Percentiles rank a stretch among this genome's conserved stretches.
Conservation (phyloP, 2,329 filamentous ascomycete genomes). For the Phyllosticta citrichinensis region DNA sequence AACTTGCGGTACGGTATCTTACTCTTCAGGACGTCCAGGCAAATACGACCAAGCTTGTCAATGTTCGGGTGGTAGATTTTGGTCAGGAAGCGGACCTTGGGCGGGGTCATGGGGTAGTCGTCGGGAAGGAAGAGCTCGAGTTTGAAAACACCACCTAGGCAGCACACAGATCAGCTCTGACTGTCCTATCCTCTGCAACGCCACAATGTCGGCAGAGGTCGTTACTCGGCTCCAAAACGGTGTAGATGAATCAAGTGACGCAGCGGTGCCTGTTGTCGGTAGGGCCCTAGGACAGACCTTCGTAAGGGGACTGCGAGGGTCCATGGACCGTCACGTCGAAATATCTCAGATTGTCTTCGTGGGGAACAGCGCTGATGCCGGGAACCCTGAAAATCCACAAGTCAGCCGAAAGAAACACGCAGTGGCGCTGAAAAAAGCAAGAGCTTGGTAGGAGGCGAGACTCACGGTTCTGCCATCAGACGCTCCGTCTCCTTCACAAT, state of each 20-base stretch:
- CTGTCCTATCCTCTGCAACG: background rate
- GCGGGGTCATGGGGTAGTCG: constrained; percentile 98
- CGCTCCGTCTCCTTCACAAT: constrained; percentile 99
- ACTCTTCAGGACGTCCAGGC: constrained; percentile 96
- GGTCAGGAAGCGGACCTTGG: constrained; percentile 95
- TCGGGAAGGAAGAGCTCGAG: constrained; percentile 96
- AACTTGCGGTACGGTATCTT: constrained; percentile 18
- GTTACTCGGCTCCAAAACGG: background rate
- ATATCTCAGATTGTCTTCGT: constrained; percentile 95
- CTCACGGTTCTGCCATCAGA: constrained; percentile 91
- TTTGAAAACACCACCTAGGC: constrained; percentile 73
- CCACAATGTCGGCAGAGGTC: background rate
- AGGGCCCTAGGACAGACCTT: constrained; percentile 50
- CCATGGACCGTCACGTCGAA: constrained; percentile 97
- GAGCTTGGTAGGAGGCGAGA: constrained; percentile 10
- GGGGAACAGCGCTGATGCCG: constrained; percentile 88
- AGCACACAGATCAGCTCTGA: background rate
- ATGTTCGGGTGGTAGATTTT: constrained; percentile 99
- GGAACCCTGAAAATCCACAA: constrained; percentile 57
- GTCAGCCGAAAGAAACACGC: background rate
- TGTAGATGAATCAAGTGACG: background rate
- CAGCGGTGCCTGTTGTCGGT: background rate
- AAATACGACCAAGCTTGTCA: constrained; percentile 93
- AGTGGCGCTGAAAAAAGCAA: background rate
- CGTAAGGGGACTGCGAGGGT: constrained; percentile 84